These are phyloP conservation scores for Pestalotiopsis sp. DNA, from an alignment of 2,329 filamentous ascomycete species.

Conservation along the genomic window DNA sequence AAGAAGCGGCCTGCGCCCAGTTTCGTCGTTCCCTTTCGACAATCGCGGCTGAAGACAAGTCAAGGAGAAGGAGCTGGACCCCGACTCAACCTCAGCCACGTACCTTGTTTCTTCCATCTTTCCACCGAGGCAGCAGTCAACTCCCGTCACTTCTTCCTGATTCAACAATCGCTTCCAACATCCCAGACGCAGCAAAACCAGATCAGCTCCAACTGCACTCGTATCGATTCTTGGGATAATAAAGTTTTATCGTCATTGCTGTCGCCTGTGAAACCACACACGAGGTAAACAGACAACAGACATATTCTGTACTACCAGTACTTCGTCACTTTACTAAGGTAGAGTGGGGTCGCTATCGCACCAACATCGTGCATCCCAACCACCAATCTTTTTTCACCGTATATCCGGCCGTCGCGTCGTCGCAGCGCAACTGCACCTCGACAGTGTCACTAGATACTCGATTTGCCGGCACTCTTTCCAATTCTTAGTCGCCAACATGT, in stretches of 20 bases:
- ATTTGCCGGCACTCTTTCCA: neutral
- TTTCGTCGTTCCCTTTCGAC: neutral
- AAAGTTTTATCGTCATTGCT: neutral
- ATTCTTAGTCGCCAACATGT: slow-evolving; percentile 17
- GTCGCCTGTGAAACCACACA: neutral
- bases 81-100: slow-evolving; percentile 10
- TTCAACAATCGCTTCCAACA: no score
- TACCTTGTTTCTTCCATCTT: neutral
- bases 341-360: neutral
- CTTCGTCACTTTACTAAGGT: neutral
- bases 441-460: neutral
- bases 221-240: neutral
- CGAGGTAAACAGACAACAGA: neutral
- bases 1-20: neutral
- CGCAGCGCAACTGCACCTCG: neutral
- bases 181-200: neutral
- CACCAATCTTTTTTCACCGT: neutral
- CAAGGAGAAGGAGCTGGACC: slow-evolving; percentile 8
- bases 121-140: neutral
- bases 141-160: no score
- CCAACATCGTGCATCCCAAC: neutral
- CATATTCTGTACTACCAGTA: neutral
- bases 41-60: slow-evolving; percentile 1
- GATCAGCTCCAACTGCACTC: neutral
- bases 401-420: neutral